Evolutionary conservation across 2,329 filamentous ascomycete species (phyloP).

Genomic region (Colletotrichum spaethianum): DNA sequence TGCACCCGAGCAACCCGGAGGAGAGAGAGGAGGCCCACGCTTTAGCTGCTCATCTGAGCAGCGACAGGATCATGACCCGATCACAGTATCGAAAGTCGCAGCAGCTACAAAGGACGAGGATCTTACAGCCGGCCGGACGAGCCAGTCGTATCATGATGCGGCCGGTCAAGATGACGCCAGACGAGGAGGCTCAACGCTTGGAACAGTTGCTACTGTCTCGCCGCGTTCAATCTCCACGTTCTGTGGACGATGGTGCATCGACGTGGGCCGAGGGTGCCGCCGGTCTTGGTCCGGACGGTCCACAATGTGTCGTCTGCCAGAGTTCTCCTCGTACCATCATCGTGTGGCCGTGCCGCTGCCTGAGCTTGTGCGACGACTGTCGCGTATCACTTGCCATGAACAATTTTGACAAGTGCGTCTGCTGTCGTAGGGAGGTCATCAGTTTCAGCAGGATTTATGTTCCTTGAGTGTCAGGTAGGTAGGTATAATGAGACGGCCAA

Average conservation of each 20-base stretch:
- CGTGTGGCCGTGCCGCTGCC: conserved; percentile 95
- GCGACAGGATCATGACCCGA: conserved; percentile 82
- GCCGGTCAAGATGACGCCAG: conserved; percentile 62
- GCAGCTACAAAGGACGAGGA: conserved; percentile 77
- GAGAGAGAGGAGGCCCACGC: conserved; percentile 86
- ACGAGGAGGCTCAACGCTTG: conserved; percentile 73
- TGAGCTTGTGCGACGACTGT: conserved; percentile 96
- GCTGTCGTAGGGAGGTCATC: conserved; percentile 88
- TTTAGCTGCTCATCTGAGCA: conserved; percentile 83
- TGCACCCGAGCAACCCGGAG: conserved; percentile 84
- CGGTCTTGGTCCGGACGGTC: conserved; percentile 79
- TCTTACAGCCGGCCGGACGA: conserved; percentile 69
- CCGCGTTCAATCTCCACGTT: conserved; percentile 48
- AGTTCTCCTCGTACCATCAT: conserved; percentile 88
- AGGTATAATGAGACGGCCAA: not conserved
- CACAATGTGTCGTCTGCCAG: conserved; percentile 95
- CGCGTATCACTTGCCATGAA: conserved; percentile 94
- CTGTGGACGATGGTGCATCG: conserved; percentile 42
- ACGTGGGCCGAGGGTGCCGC: conserved; percentile 80
- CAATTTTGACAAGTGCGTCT: conserved; percentile 97
- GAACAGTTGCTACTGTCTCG: conserved; percentile 72
- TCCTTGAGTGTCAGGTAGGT: conserved; percentile 58
- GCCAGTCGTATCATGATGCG: conserved; percentile 48
- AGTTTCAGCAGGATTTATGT: conserved; percentile 95
- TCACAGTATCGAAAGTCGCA: conserved; percentile 80